Percentiles rank a stretch among this genome's conserved stretches.
phyloP scores from a whole-genome alignment of 2,329 filamentous ascomycete species.

The Aspergillus hortae region DNA sequence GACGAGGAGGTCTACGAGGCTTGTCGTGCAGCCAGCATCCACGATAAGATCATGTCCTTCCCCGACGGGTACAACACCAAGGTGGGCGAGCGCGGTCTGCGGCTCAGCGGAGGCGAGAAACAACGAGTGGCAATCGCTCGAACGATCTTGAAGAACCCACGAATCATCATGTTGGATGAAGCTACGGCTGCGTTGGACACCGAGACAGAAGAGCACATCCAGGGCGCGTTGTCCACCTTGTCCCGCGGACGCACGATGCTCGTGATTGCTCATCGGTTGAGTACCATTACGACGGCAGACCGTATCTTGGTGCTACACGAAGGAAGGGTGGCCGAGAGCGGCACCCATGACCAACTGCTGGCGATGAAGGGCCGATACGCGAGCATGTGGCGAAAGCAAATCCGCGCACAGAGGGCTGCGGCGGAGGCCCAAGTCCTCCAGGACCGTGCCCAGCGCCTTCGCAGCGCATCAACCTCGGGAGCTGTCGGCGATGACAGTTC shows the following conservation, averaged over 20 bases:
- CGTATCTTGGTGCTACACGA: conserved; percentile 76
- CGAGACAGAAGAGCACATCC: conserved; percentile 89
- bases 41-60: conserved; percentile 86
- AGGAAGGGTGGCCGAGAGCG: conserved; percentile 72
- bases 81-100: conserved; percentile 83
- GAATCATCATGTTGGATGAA: conserved; percentile 89
- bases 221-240: conserved; percentile 76
- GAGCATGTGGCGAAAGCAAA: conserved; percentile 88
- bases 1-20: conserved; percentile 79
- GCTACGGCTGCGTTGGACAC: conserved; percentile 89
- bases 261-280: conserved; percentile 88
- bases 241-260: conserved; percentile 85
- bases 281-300: conserved; percentile 80
- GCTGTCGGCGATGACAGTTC: conserved; percentile 43
- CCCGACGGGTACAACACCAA: conserved; percentile 85
- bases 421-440: conserved; percentile 53
- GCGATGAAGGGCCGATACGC: conserved; percentile 68
- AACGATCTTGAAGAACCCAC: conserved; percentile 86
- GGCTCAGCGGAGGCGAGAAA: conserved; percentile 86
- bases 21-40: conserved; percentile 82
- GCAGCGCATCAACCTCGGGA: conserved; percentile 37
- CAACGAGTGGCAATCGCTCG: conserved; percentile 91
- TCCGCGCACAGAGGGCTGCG: conserved; percentile 68
- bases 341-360: conserved; percentile 74
- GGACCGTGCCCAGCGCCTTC: conserved; percentile 41